phyloP scores from a whole-genome alignment of 306 rosid genomes.

The Ochetophila trinervis region DNA sequence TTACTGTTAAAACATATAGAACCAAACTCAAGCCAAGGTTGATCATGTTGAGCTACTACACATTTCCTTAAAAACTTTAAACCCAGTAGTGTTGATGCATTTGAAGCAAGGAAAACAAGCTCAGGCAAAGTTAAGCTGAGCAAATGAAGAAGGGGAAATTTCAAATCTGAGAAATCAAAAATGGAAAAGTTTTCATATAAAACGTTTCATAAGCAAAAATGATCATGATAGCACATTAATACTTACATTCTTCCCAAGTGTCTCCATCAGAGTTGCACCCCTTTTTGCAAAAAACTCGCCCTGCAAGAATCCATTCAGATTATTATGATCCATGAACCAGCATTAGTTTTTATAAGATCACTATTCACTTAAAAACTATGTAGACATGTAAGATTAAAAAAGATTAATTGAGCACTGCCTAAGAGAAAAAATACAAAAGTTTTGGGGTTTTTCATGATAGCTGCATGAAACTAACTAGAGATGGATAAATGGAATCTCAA shows the following conservation, averaged over 20 bases:
- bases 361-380: background rate
- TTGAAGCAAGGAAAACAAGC: background rate
- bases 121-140: background rate
- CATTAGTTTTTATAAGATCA: background rate
- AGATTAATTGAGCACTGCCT: too few relatives aligned
- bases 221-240: background rate
- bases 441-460: too few relatives aligned
- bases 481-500: too few relatives aligned
- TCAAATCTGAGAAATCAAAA: background rate
- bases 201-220: background rate
- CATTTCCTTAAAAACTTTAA: background rate
- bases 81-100: background rate
- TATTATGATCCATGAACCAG: background rate
- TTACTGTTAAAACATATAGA: background rate
- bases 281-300: conserved; percentile 96
- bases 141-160: background rate
- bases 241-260: conserved; percentile 83
- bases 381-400: background rate
- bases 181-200: background rate
- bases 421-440: too few relatives aligned
- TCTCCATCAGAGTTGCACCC: conserved; percentile 77
- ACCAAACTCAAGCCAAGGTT: background rate
- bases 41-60: background rate
- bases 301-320: conserved; percentile 36
- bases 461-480: too few relatives aligned